phyloP scores from a whole-genome alignment of 371 early-diverging fungal species.

The Apophysomyces sp. region DNA sequence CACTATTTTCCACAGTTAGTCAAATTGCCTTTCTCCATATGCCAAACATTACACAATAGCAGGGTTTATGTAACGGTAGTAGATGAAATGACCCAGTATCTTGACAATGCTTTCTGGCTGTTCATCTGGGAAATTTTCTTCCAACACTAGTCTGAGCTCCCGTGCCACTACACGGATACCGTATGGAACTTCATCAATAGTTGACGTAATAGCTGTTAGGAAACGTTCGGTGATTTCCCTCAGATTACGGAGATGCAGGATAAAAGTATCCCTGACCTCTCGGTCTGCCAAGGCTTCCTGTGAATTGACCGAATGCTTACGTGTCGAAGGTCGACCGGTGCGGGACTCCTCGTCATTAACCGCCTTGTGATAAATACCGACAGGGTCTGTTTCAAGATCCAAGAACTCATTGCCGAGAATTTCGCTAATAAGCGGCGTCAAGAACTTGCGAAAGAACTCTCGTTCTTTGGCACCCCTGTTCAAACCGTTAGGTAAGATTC shows the following conservation, averaged over 20 bases:
- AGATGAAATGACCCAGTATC: constrained; percentile 92
- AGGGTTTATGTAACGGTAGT: constrained; percentile 96
- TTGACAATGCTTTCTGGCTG: constrained; percentile 77
- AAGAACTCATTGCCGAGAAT: constrained; percentile 76
- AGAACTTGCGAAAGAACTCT: constrained; percentile 83
- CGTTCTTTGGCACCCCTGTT: constrained; percentile 92
- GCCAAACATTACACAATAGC: constrained; percentile 81
- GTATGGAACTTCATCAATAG: constrained; percentile 87
- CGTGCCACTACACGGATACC: constrained; percentile 96
- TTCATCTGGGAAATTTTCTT: constrained; percentile 80
- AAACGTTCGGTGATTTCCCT: constrained; percentile 79
- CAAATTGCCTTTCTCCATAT: background rate
- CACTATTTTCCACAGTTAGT: constrained; percentile 45
- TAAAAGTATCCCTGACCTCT: constrained; percentile 80
- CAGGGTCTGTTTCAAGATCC: constrained; percentile 91
- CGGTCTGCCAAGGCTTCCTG: constrained; percentile 86
- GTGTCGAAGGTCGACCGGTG: constrained; percentile 80
- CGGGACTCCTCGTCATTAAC: constrained; percentile 90
- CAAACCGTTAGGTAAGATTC: background rate
- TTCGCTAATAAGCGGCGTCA: constrained; percentile 78
- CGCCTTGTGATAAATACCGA: constrained; percentile 83
- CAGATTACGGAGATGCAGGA: constrained; percentile 73
- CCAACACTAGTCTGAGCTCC: constrained; percentile 77
- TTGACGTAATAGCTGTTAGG: constrained; percentile 74
- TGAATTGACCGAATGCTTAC: constrained; percentile 75